Evolutionary conservation across 257 asterid species (phyloP), one percentile per base, ranked within the genome.

Genomic region (Prunella vulgaris): DNA sequence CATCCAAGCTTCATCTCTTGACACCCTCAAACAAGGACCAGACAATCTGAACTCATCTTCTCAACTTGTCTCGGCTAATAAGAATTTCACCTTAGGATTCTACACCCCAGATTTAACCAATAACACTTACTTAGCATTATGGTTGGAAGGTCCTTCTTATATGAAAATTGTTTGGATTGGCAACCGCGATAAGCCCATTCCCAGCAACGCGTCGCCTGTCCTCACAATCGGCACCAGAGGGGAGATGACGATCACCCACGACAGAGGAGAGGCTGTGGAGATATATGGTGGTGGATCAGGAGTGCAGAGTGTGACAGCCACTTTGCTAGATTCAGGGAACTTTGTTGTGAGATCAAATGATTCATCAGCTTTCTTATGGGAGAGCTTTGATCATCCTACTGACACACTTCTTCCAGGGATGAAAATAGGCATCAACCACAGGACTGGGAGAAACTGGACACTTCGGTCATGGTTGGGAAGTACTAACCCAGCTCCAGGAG

Each of bases 311-410:
- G 64, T 78, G 12, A 74, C 81, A 0, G 88, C 86, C 33, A 65
- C 67, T 3, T 58, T 82, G 56, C 27, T 72, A 60, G 72, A 87
- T 7, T 46, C 79, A 0, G 91, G 89, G n/a, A 87, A 83, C 22
- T 77, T 87, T 2, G 73, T 85, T 10, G 35, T 79, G 0, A 63
- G 35, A 3, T 53, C 67, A 8, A 62, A 59, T 60, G 74, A 40
- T 20, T 35, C 79, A 27, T 24, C 64, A 15, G 61, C 37, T 32
- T 21, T 74, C 13, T 22, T 81, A 20, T 82, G 86, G 86, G 82
- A 88, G 37, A 89, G 95, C 51, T 84, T 78, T 24, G 93, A 87
- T 73, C 74, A 82, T 77, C 96, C 95, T 7, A 85, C n/a, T n/a
- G n/a, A n/a, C n/a, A n/a, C n/a, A n/a, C n/a, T n/a, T n/a, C n/a